Evolutionary conservation across 2,329 filamentous ascomycete genomes (phyloP).

Genomic region (Aspergillus vadensis): DNA sequence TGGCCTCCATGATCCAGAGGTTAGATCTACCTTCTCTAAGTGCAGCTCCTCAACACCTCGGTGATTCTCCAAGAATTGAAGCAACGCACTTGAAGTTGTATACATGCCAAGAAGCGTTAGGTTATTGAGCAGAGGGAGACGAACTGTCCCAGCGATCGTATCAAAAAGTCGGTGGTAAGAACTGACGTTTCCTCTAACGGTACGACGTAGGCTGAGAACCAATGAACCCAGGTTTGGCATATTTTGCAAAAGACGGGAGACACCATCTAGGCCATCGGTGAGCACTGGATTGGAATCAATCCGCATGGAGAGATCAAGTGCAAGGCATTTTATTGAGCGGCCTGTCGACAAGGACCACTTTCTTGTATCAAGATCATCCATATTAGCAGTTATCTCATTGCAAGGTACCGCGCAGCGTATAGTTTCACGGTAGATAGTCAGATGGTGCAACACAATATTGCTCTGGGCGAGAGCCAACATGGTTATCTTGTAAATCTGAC

Average conservation of each 20-base stretch:
- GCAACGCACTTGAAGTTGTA: not conserved
- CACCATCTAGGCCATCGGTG: not conserved
- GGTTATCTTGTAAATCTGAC: not conserved
- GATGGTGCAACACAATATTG: not conserved
- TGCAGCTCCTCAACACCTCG: not conserved
- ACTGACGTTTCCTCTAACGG: not conserved
- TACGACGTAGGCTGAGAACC: not conserved
- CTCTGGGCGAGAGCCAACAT: not conserved
- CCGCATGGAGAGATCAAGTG: not conserved
- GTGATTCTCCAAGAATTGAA: not conserved
- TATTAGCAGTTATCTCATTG: not conserved
- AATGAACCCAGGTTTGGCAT: conserved; percentile 2
- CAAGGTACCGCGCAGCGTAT: not conserved
- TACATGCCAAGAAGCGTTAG: not conserved
- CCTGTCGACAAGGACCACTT: not conserved
- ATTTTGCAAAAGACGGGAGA: not conserved
- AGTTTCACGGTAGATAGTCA: not conserved
- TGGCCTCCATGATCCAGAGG: not conserved
- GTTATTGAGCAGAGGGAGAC: not conserved
- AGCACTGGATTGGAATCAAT: not conserved
- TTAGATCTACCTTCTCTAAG: not conserved
- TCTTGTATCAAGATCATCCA: not conserved
- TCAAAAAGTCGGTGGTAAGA: not conserved
- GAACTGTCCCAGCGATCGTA: not conserved
- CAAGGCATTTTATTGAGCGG: not conserved